These are phyloP conservation scores for Barbatosphaeria neglecta DNA, from an alignment of 495 filamentous ascomycete species.

Conservation along the genomic window DNA sequence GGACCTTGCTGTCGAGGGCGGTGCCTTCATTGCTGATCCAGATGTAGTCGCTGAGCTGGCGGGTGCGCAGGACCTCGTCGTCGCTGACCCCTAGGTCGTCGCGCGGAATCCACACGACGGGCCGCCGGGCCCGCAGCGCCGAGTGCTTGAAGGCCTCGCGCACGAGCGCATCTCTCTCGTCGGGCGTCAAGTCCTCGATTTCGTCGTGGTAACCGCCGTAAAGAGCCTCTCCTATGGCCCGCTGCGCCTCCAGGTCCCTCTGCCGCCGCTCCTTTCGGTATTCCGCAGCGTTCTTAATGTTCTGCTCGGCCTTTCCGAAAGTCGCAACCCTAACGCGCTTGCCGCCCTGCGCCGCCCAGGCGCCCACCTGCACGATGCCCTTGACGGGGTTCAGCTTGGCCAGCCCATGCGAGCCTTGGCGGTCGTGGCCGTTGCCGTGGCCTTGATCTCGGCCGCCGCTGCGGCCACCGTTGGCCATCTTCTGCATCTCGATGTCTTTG, in stretches of 20 bases:
- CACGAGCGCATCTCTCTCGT: constrained; percentile 79
- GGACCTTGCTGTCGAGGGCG: constrained; percentile 68
- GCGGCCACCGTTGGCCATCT: constrained; percentile 12
- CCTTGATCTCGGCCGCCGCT: constrained; percentile 11
- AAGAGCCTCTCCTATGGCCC: constrained; percentile 60
- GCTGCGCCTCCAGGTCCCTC: constrained; percentile 56
- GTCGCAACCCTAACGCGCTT: constrained; percentile 28
- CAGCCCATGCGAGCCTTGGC: constrained; percentile 3
- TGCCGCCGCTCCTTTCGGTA: constrained; percentile 28
- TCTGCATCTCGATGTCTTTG: constrained; percentile 50
- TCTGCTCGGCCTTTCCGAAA: constrained; percentile 27
- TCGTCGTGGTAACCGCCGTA: constrained; percentile 83
- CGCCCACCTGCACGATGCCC: constrained; percentile 31
- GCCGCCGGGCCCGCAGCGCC: constrained; percentile 72
- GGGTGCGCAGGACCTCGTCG: constrained; percentile 75
- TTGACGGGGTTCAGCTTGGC: constrained; percentile 30
- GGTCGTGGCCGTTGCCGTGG: constrained; percentile 8
- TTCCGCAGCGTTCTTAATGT: constrained; percentile 20
- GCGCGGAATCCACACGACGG: constrained; percentile 87
- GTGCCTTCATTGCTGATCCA: constrained; percentile 93
- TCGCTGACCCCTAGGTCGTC: constrained; percentile 86
- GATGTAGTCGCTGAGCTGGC: constrained; percentile 65
- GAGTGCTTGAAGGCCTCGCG: constrained; percentile 84
- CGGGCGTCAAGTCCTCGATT: constrained; percentile 86
- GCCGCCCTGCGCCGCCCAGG: constrained; percentile 34